Conservation (phyloP, 139 green algal species). For the Bryopsis sp. region DNA sequence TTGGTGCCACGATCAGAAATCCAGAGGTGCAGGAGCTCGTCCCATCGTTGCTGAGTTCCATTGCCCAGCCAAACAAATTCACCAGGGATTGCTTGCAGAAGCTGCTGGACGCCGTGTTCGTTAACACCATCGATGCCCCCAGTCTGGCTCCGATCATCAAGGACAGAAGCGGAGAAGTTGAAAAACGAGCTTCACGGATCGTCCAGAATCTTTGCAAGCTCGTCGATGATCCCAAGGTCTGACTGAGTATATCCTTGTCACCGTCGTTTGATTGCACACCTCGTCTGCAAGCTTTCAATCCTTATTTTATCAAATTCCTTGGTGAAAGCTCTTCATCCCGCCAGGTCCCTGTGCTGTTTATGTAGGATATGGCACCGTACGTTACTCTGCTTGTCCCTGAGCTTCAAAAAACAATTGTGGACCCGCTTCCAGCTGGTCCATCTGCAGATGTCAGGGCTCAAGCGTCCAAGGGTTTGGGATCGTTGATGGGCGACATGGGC, state of each 20-base stretch:
- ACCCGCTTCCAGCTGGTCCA: constrained; percentile 89
- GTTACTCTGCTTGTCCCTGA: constrained; percentile 83
- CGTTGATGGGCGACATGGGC: constrained; percentile 58
- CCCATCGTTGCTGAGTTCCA: constrained; percentile 70
- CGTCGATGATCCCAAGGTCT: constrained; percentile 83
- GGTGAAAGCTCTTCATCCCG: too few species aligned
- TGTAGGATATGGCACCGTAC: constrained; percentile 88
- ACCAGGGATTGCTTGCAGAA: constrained; percentile 56
- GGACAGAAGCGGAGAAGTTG: constrained; percentile 81
- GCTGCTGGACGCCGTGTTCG: constrained; percentile 83
- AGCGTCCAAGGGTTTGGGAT: constrained; percentile 12
- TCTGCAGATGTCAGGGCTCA: constrained; percentile 55
- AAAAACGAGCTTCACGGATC: constrained; percentile 88
- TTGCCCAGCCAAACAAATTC: constrained; percentile 71
- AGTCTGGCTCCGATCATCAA: constrained; percentile 86
- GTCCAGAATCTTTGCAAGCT: constrained; percentile 89
- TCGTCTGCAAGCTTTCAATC: too few species aligned
- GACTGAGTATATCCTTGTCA: too few species aligned
- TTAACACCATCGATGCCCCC: constrained; percentile 91
- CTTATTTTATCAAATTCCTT: too few species aligned
- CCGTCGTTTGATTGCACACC: too few species aligned
- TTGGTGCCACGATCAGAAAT: constrained; percentile 89
- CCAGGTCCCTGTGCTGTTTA: not conserved
- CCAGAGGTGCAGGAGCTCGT: constrained; percentile 85
- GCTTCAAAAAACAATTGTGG: constrained; percentile 80